Evolutionary conservation across 371 early-diverging fungal species (phyloP), one percentile per base, ranked within the genome.

Genomic region (Mucor piriformis): DNA sequence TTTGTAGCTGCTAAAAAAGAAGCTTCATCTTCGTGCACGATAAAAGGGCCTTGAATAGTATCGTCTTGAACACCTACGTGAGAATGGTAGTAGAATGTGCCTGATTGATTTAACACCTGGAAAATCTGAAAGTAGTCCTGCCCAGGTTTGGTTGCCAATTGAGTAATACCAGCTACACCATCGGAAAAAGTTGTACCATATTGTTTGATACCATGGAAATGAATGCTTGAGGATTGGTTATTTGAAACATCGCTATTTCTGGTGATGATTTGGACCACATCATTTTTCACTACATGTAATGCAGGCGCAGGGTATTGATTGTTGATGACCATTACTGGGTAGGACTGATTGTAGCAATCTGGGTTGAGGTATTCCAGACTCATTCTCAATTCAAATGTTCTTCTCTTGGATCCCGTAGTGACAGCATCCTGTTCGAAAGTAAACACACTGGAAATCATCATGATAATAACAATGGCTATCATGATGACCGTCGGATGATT

Each of bases 151-250:
- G 86, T 84, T 0, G 82, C 72, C 25, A 70, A 58, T 55, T 86
- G 85, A 10, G 83, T 86, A 42, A 81, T 57, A 15, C 67, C 75
- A 4, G 87, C 79, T 7, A 84, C 85, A n/a, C 91, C 91, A 56
- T 80, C 80, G 0, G 77, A 49, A 40, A 59, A 53, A 11, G 58
- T 54, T 1, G 72, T 67, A 8, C 73, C 72, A 8, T 64, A 58
- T 42, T 80, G 77, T 2, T 66, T 62, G 29, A 80, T 76, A 32
- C 80, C 77, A 29, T 80, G 80, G 48, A 73, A 66, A 57, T 80
- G 80, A 34, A 80, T 53, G 8, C 63, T 60, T 6, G 69, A 64
- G 1, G 70, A 44, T 8, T 33, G 60, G 27, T 57, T 53, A 27
- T 59, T 68, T 18, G n/a, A 2, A 21, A 32, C 55, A 6, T 16